phyloP scores from a whole-genome alignment of 306 rosid species.

The Neltuma alba region DNA sequence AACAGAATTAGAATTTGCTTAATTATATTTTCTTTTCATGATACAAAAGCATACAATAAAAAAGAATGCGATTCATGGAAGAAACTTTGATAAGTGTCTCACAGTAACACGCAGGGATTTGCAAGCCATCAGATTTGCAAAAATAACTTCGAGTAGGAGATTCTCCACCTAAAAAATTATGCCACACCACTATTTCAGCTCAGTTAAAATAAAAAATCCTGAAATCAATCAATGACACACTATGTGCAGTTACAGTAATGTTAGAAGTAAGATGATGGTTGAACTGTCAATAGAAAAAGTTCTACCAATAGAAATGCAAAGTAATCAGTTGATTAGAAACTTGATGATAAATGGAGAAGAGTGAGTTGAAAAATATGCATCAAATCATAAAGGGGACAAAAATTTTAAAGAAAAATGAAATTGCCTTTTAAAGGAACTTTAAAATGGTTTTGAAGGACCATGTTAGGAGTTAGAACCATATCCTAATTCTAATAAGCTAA shows the following conservation, averaged over 20 bases:
- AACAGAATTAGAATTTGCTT: conserved; percentile 21
- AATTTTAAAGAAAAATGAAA: background rate
- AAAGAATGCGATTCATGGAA: conserved; percentile 5
- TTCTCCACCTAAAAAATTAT: conserved; percentile 70
- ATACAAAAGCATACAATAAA: background rate
- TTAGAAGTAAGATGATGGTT: background rate
- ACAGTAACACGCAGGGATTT: conserved; percentile 71
- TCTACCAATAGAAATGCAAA: background rate
- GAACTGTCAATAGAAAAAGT: background rate
- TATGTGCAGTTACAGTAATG: conserved; percentile 3
- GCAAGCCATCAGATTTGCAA: conserved; percentile 66
- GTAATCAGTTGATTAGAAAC: conserved; percentile 11
- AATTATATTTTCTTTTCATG: conserved; percentile 7
- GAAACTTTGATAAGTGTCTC: conserved; percentile 41
- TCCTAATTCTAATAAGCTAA: background rate
- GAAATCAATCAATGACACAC: conserved; percentile 24
- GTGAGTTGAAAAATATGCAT: background rate
- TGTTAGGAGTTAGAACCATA: conserved; percentile 4
- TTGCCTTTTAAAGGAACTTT: background rate
- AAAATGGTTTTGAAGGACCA: conserved; percentile 5
- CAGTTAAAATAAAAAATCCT: background rate
- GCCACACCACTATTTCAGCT: conserved; percentile 12
- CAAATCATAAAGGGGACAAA: background rate
- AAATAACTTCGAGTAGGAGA: conserved; percentile 83
- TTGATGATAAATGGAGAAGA: conserved; percentile 3